Base-by-base conservation (phyloP, 176 grass and related monocot species). In the Otatea glauca region DNA sequence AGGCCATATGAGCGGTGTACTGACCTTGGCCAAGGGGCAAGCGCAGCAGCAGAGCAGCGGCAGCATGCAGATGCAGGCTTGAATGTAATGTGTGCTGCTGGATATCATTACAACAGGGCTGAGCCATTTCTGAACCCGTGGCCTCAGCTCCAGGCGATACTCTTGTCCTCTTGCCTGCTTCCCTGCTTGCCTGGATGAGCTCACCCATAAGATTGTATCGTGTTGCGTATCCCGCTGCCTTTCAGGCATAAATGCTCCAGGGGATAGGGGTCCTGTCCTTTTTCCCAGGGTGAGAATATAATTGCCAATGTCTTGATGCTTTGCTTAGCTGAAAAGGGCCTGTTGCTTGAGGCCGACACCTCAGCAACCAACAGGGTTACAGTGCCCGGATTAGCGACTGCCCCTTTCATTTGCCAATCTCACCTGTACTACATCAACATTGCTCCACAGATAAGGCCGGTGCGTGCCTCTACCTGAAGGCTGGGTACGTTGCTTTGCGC, bases 181-280 rank as follows among this genome's bases (percentile, higher is more conserved):
- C 55, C 71, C 27, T 54, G 73, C 29, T 5, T 21, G 11, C 20
- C 21, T 53, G 3, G 63, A 50, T 43, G 79, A 77, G 63, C 25
- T 85, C 76, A 75, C 18, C 21, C 41, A 23, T 21, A 23, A 59
- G 75, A 84, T 79, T 48, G 42, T 18, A 63, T 63, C 21, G 63
- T 55, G 71, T 76, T 69, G 83, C 77, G 77, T 81, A 81, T 76
- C 64, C 35, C 13, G 55, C 66, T 67, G 66, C 86, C 50, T 80
- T 50, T 85, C 23, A 10, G 63, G 63, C 77, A 60, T 89, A 63
- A 86, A 86, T 85, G 75, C 87, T 72, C 41, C 82, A 17, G 54
- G 54, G 77, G 15, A 29, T 77, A 17, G 54, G 54, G 77, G 15
- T 74, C 51, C 27, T 41, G 83, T 61, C 32, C 34, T 69, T 56